Conservation (phyloP, 495 filamentous ascomycete genomes). For the Neurospora sp. region DNA sequence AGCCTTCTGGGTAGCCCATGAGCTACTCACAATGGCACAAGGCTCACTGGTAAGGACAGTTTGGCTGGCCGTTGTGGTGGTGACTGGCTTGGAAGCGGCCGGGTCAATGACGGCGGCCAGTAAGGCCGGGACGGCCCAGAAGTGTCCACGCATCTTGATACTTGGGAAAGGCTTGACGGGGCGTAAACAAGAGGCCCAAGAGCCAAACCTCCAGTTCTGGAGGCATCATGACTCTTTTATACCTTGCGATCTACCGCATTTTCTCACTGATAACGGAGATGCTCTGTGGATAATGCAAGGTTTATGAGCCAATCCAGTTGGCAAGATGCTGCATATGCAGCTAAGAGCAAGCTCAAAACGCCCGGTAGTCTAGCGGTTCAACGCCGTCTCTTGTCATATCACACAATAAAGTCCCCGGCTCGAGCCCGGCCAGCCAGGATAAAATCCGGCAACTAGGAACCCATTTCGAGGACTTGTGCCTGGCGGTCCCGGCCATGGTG, state of each 20-base stretch:
- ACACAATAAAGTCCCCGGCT: neutral
- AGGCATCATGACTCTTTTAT: neutral
- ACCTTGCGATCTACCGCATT: neutral
- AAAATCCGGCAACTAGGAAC: neutral
- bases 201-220: neutral
- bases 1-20: constrained; percentile 26
- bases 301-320: no score
- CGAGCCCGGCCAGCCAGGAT: neutral
- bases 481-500: neutral
- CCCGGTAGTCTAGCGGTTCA: neutral
- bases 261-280: no score
- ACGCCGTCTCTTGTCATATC: neutral
- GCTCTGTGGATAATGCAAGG: no score
- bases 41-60: constrained; percentile 14
- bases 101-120: neutral
- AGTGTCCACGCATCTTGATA: neutral
- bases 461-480: neutral
- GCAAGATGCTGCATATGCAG: no score
- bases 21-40: constrained; percentile 34
- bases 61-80: neutral
- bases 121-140: neutral
- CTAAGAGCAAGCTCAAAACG: no score
- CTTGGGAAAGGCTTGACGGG: neutral
- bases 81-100: neutral
- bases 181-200: neutral